phyloP scores from a whole-genome alignment of 1,284 basidiomycete genomes.

The Cutaneotrichosporon dermatis region DNA sequence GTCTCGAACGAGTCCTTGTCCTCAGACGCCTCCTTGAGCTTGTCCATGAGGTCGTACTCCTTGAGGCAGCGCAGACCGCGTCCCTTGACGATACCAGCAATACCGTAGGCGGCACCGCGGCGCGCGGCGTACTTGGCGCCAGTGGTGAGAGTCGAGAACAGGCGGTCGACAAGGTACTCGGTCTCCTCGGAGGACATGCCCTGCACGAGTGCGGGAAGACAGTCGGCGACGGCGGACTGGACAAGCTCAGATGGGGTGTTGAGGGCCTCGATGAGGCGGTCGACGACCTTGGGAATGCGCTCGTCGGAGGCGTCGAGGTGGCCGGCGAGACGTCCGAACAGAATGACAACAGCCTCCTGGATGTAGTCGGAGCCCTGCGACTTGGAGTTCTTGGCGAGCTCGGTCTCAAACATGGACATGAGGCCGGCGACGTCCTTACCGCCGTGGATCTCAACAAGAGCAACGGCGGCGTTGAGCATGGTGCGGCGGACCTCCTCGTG shows the following conservation, averaged over 20 bases:
- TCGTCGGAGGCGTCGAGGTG: conserved; percentile 74
- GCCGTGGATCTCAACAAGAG: conserved; percentile 81
- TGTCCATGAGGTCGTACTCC: conserved; percentile 72
- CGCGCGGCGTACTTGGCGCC: conserved; percentile 84
- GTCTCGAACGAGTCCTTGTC: conserved; percentile 85
- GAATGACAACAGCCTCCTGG: conserved; percentile 90
- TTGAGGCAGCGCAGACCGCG: conserved; percentile 80
- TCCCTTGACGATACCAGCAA: conserved; percentile 89
- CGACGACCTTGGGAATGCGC: conserved; percentile 77
- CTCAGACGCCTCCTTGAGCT: conserved; percentile 71
- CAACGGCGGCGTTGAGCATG: conserved; percentile 80
- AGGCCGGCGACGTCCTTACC: conserved; percentile 66
- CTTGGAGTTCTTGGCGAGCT: conserved; percentile 62
- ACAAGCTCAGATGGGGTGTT: conserved; percentile 95
- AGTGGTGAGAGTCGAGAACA: conserved; percentile 71
- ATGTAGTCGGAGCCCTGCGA: conserved; percentile 80
- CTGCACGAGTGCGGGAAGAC: conserved; percentile 79
- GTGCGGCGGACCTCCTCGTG: conserved; percentile 73
- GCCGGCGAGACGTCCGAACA: conserved; percentile 87
- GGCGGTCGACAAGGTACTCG: conserved; percentile 66
- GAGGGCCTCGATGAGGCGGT: conserved; percentile 83
- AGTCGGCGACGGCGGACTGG: conserved; percentile 93
- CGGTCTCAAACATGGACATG: conserved; percentile 78
- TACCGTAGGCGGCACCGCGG: conserved; percentile 90
- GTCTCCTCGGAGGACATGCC: conserved; percentile 62